Conservation (phyloP, 2,329 filamentous ascomycete species). For the Aspergillus calidoustus region DNA sequence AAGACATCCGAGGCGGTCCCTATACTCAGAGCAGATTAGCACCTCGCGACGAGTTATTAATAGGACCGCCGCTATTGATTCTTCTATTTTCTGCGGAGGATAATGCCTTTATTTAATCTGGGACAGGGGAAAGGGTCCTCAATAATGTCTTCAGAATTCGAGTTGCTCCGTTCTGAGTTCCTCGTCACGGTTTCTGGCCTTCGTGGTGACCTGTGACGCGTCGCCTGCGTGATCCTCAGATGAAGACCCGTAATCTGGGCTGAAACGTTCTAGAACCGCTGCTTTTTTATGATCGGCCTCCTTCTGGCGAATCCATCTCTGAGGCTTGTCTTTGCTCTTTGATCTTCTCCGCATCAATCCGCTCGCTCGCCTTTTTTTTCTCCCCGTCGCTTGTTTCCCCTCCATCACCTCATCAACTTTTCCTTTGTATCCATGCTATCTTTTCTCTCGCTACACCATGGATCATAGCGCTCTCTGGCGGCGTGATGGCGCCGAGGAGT, state of each 20-base stretch:
- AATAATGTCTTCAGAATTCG: neutral
- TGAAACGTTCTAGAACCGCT: constrained; percentile 18
- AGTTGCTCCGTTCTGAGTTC: neutral
- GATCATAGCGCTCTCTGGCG: constrained; percentile 30
- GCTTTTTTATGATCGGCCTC: constrained; percentile 9
- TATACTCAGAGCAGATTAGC: constrained; percentile 13
- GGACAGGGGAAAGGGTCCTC: neutral
- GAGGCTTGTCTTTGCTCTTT: constrained; percentile 3
- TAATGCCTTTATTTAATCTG: constrained; percentile 11
- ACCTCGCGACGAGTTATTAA: constrained; percentile 11
- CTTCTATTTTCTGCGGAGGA: neutral
- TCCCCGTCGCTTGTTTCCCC: constrained; percentile 21
- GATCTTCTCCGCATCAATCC: neutral
- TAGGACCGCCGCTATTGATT: constrained; percentile 11
- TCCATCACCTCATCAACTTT: neutral
- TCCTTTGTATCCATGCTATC: constrained; percentile 21
- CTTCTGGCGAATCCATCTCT: constrained; percentile 1
- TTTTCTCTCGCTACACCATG: constrained; percentile 30
- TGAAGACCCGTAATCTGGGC: constrained; percentile 14
- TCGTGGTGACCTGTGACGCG: neutral
- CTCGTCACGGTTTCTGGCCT: neutral
- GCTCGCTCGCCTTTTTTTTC: constrained; percentile 2
- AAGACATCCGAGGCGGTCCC: constrained; percentile 2
- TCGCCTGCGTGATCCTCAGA: neutral
- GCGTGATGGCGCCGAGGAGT: constrained; percentile 41